Evolutionary conservation across 1,284 basidiomycete genomes (phyloP), one percentile per base, ranked within the genome.

Genomic region (Boletus albobrunnescens): DNA sequence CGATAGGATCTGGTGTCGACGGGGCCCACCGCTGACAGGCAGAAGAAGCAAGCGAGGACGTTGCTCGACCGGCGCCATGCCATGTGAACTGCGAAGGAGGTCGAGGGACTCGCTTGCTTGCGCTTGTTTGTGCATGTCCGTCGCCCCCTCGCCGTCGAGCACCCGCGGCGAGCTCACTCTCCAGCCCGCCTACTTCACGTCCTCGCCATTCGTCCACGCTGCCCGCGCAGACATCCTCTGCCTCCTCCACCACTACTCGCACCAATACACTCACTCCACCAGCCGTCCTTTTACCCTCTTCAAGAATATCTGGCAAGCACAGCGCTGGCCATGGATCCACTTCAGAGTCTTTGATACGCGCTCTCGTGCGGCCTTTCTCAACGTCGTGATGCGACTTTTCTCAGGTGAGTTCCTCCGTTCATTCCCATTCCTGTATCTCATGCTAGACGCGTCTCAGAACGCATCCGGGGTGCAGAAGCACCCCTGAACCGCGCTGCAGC

Each of bases 111-210:
- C n/a, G n/a, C n/a, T 5, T 52, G 27, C 41, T 52, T 52, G 33
- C 17, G 2, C 0, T 41, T 56, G 39, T 60, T 58, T 61, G 47
- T 20, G 7, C 36, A 54, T 77, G 75, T 70, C 71, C 19, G 59
- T 74, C 41, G 56, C 62, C 1, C 67, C 70, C 3, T 66, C 71
- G 19, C 70, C 75, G n/a, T 70, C 75, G 27, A 63, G 63, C 26
- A 55, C 56, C 41, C 74, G 81, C 10, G 83, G 86, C 12, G 77
- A 82, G 22, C 61, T 82, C 50, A 68, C 76, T 36, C 68, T 89
- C 3, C 87, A 90, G 57, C 84, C 84, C 1, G 69, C 73, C 17
- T 89, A 84, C 61, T 89, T 87, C 57, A 85, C 85, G 0, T 88
- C 85, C 2, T 86, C 83, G 0, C 61, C 83, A 20, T 90, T 81